A percentile compares a stretch with the other conserved stretches of the same genome.
phyloP scores from a whole-genome alignment of 257 asterid species.

The Solanum habrochaites region DNA sequence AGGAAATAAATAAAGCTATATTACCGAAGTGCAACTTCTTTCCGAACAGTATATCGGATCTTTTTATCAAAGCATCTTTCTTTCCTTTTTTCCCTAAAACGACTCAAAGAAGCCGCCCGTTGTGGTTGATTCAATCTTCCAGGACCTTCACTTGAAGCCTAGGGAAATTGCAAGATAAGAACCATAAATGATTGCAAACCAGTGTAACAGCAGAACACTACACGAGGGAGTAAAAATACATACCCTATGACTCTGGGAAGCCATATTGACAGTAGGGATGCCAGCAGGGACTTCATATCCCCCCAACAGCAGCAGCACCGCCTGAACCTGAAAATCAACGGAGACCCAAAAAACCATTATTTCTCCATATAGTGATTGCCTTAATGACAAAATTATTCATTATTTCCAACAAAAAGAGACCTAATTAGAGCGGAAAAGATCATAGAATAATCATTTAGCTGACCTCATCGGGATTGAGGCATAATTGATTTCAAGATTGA shows the following conservation, averaged over 20 bases:
- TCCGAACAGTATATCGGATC: constrained; percentile 72
- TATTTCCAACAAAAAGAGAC: neutral
- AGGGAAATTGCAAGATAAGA: neutral
- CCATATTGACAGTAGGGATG: constrained; percentile 21
- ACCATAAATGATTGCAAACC: neutral
- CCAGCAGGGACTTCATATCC: constrained; percentile 59
- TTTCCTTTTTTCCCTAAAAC: constrained; percentile 70
- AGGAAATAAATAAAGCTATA: neutral
- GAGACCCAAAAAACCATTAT: neutral
- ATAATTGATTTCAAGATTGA: neutral
- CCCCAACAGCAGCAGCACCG: constrained; percentile 66
- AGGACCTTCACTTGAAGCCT: neutral
- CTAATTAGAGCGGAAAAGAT: neutral
- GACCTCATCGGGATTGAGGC: neutral
- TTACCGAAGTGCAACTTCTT: constrained; percentile 75
- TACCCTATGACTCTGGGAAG: constrained; percentile 39
- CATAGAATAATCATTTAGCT: neutral
- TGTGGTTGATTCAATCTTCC: constrained; percentile 50
- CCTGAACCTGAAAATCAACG: constrained; percentile 51
- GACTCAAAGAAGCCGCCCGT: constrained; percentile 53
- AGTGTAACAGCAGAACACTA: neutral
- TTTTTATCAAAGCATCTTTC: constrained; percentile 72
- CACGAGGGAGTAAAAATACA: neutral
- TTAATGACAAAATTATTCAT: neutral
- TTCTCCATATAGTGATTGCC: neutral